Evolutionary conservation across 192 early-diverging fungal genomes (phyloP).

Genomic region (Coemansia furcata): DNA sequence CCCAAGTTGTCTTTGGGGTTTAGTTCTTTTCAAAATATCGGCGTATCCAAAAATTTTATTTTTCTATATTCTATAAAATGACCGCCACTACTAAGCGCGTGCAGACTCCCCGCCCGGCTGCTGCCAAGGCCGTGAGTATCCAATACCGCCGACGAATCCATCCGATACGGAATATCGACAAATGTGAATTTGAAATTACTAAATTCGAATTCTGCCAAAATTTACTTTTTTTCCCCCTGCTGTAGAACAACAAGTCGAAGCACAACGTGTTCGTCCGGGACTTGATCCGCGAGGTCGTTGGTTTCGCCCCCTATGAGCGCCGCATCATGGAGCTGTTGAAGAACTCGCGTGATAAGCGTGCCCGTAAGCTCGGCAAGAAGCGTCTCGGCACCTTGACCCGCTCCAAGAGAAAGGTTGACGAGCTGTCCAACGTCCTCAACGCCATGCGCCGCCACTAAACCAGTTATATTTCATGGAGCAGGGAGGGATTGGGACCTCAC

Average conservation of each 20-base stretch:
- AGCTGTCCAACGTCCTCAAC: conserved; percentile 89
- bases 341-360: conserved; percentile 99
- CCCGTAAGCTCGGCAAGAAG: conserved; percentile 97
- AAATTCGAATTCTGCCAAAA: background rate
- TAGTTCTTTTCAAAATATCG: background rate
- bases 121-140: conserved; percentile 44
- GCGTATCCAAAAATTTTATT: conserved; percentile 14
- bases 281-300: conserved; percentile 94
- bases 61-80: background rate
- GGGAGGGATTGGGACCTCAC: too few species aligned
- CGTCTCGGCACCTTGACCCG: conserved; percentile 94
- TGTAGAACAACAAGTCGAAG: conserved; percentile 64
- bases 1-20: background rate
- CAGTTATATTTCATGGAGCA: background rate
- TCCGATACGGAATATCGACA: conserved; percentile 15
- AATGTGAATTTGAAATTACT: background rate
- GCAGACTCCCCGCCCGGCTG: conserved; percentile 27
- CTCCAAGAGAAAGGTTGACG: conserved; percentile 99
- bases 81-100: conserved; percentile 59
- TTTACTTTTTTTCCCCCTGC: background rate
- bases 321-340: conserved; percentile 99
- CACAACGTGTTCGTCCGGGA: conserved; percentile 89
- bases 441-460: conserved; percentile 78
- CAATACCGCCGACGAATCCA: background rate
- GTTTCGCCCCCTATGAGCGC: conserved; percentile 97